Base-by-base conservation (phyloP, 2,329 filamentous ascomycete species). In the Neopestalotiopsis rosae region DNA sequence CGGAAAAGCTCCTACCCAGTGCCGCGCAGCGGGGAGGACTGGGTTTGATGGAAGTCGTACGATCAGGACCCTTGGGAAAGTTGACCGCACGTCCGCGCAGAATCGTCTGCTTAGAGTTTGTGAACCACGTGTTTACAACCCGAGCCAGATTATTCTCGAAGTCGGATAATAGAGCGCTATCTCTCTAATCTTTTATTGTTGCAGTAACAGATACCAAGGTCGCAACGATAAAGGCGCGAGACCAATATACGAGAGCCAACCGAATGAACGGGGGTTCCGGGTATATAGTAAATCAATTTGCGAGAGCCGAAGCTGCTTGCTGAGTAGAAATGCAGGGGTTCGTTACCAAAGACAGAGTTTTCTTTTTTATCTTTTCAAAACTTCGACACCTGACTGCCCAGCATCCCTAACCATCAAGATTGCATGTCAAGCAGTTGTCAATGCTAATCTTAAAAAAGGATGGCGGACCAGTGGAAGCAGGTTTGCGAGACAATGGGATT, bases 391-490 rank as follows among this genome's bases (percentile, higher is more conserved):
- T 59, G 57, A 59, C 57, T 59, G 12, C 10, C 34, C 57, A 59
- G 57, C 57, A 59, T 59, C 57, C 57, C 57, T 32, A 12, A 20
- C 57, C 17, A 32, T 59, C 57, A 30, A 59, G 20, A 59, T 59
- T 59, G 30, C 57, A 30, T 9, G 28, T 59, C 28, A 20, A 59
- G 57, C 20, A 30, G 57, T 59, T 59, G 57, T 59, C 57, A 59
- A 59, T 59, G 57, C 57, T 59, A 59, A 59, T 59, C 20, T 59
- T 59, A 59, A 59, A 59, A 32, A 59, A 59, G 57, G 9, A 59
- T 59, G 57, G 17, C 57, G 57, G 57, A 17, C 17, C 57, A 17
- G 57, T 59, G 24, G 57, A 59, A 59, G 57, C 57, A 59, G 34
- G 34, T 38, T 38, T 38, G 34, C 34, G 34, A 38, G 20, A 32